Percentiles rank a stretch among this genome's conserved stretches.
Conservation (phyloP, 225 moss, liverwort and hornwort species). For the Ulota crispa region DNA sequence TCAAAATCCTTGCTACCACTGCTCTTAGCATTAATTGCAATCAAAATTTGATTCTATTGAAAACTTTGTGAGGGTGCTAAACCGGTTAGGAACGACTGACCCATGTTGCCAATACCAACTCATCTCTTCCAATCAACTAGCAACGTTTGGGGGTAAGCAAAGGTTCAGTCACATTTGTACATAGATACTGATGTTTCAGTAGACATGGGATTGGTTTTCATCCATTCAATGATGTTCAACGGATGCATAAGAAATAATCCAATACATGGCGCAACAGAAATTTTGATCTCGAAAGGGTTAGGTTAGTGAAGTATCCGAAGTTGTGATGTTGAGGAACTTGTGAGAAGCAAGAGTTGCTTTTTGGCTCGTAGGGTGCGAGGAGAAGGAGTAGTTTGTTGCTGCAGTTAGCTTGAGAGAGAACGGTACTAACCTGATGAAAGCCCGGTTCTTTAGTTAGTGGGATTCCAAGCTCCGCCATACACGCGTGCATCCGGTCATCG, state of each 20-base stretch:
- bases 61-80: too few relatives aligned
- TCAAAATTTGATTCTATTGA: not conserved
- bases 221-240: not conserved
- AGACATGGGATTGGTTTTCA: not conserved
- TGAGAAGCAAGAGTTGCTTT: not conserved
- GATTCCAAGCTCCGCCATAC: slow-evolving; percentile 64
- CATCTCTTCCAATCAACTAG: not conserved
- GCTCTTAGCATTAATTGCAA: too few relatives aligned
- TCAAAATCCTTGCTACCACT: too few relatives aligned
- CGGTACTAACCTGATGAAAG: slow-evolving; percentile 53
- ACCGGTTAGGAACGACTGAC: not conserved
- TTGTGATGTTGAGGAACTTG: not conserved
- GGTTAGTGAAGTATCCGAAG: not conserved
- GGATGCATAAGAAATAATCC: not conserved
- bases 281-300: not conserved
- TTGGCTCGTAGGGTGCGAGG: not conserved
- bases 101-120: not conserved
- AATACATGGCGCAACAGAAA: not conserved
- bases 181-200: not conserved
- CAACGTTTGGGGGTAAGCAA: not conserved
- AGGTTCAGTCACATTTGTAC: not conserved
- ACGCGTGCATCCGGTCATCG: slow-evolving; percentile 63
- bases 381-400: not conserved
- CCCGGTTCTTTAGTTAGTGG: slow-evolving; percentile 55
- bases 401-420: not conserved